phyloP scores from a whole-genome alignment of 768 basidiomycete species.

The Lactifluus rugatus region DNA sequence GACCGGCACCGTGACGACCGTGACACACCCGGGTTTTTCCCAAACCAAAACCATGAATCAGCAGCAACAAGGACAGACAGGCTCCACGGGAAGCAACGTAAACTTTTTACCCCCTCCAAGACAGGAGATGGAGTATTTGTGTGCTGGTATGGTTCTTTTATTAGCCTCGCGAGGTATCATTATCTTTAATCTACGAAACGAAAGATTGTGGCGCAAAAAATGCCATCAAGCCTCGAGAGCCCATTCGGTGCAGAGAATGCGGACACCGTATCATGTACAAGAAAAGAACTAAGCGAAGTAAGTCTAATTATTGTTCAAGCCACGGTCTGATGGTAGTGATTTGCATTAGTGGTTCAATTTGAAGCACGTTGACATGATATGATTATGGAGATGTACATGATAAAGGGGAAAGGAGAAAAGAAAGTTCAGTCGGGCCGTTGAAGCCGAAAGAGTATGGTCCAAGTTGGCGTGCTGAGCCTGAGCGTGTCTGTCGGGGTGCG shows the following conservation, averaged over 20 bases:
- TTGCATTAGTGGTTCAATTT: constrained; percentile 63
- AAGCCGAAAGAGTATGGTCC: background rate
- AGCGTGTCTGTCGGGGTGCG: no score
- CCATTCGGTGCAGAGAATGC: constrained; percentile 92
- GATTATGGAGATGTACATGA: background rate
- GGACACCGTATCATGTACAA: constrained; percentile 99
- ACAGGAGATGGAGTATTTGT: constrained; percentile 76
- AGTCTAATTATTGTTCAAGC: constrained; percentile 26
- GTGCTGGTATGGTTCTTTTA: constrained; percentile 50
- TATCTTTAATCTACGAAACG: background rate
- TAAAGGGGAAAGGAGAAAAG: no score
- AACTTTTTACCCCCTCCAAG: constrained; percentile 33
- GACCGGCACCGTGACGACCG: constrained; percentile 17
- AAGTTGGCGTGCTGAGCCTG: no score
- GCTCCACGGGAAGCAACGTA: constrained; percentile 23
- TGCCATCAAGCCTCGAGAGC: constrained; percentile 82
- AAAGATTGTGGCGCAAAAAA: constrained; percentile 85
- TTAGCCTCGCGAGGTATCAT: background rate
- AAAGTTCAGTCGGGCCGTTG: background rate
- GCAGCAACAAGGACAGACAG: constrained; percentile 26
- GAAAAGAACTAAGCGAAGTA: constrained; percentile 89
- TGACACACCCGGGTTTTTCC: constrained; percentile 21
- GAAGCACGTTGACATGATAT: constrained; percentile 16
- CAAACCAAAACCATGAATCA: constrained; percentile 34
- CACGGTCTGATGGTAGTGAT: background rate